phyloP scores from a whole-genome alignment of 306 rosid genomes.

The Cicer judaicum region DNA sequence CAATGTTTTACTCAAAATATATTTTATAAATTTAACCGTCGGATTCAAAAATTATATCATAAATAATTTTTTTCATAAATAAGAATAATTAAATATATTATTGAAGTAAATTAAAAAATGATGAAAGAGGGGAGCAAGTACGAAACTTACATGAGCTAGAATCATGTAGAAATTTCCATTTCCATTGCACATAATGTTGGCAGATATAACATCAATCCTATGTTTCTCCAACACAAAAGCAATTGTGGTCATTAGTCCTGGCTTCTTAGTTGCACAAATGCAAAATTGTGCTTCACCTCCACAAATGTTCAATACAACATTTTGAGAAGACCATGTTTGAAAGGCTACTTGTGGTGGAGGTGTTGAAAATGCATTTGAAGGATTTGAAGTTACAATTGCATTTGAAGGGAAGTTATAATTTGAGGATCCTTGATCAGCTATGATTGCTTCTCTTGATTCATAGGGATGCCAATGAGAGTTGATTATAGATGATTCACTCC shows the following conservation, averaged over 20 bases:
- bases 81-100: no score
- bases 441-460: slow-evolving; percentile 50
- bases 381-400: slow-evolving; percentile 7
- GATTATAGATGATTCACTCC: slow-evolving; percentile 18
- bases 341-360: slow-evolving; percentile 35
- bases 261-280: slow-evolving; percentile 56
- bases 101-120: not conserved
- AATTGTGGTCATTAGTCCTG: slow-evolving; percentile 52
- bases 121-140: not conserved
- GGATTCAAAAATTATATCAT: no score
- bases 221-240: slow-evolving; percentile 66
- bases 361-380: slow-evolving; percentile 3
- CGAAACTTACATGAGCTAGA: slow-evolving; percentile 62
- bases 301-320: slow-evolving; percentile 59
- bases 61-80: no score
- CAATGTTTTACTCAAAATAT: no score
- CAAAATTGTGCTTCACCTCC: slow-evolving; percentile 72
- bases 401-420: not conserved
- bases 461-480: slow-evolving; percentile 32
- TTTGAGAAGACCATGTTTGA: slow-evolving; percentile 63
- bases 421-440: slow-evolving; percentile 45
- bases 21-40: no score
- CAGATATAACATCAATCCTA: slow-evolving; percentile 53
- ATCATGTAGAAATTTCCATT: slow-evolving; percentile 56
- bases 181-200: slow-evolving; percentile 51